Base-by-base conservation (phyloP, 495 filamentous ascomycete species). In the Achaetomiella virescens region DNA sequence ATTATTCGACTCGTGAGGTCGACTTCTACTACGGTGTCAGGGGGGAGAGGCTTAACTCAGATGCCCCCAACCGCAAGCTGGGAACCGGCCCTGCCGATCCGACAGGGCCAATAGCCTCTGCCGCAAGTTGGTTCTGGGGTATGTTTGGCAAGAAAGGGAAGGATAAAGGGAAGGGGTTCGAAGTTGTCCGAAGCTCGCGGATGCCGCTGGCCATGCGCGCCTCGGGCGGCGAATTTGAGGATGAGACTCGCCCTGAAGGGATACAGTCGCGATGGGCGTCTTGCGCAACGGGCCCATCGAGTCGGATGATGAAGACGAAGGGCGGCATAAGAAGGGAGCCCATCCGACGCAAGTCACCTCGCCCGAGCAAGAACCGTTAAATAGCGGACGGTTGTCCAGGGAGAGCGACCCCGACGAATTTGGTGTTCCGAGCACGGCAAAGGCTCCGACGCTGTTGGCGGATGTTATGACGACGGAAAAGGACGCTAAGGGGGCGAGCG, bases 71-170 rank as follows among this genome's bases (percentile, higher is more conserved):
- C 29, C 79, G 93, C 35, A 90, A 88, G 65, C 74, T 96, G 48
- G 89, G 91, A 62, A 98, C 93, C 3, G 95, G 93, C 0, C 93
- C 93, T 2, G 91, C 92, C 17, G 95, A 98, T 72, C 93, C 93
- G 6, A 95, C 91, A 33, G 86, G 90, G 0, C 91, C 92, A 2
- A 87, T 93, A 12, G 85, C 88, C 5, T 89, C 87, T 9, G 91
- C 93, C 2, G 85, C 88, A 3, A 89, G 90, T 1, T 98, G 91
- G 87, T 80, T 98, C 69, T 85, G 87, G 60, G 78, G 78, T 35
- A 71, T 95, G 31, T 81, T 96, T 54, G 84, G 84, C 27, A 88
- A 85, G 8, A 90, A 93, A 68, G 87, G 81, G 3, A 96, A 93
- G 61, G 90, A 93, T 41, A 93, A 83, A 62, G 87, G 86, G 27